Conservation (phyloP, 2,329 filamentous ascomycete species). For the Orbilia javanica region DNA sequence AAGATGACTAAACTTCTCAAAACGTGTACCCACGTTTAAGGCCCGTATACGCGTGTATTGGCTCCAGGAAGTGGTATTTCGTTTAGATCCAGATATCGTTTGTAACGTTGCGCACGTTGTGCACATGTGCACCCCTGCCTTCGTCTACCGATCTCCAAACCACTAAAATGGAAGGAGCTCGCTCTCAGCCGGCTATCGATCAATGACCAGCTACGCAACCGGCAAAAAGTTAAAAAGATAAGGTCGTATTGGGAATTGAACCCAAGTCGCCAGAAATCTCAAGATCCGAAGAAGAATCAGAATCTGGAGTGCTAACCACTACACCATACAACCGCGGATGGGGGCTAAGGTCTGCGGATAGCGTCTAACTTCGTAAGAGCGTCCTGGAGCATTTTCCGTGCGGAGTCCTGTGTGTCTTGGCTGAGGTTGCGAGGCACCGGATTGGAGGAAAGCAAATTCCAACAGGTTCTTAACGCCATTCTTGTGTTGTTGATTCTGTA, state of each 20-base stretch:
- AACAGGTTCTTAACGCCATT: background rate
- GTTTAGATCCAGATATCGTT: too few species aligned
- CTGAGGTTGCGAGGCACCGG: background rate
- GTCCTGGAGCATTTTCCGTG: background rate
- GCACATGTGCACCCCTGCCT: background rate
- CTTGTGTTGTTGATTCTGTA: background rate
- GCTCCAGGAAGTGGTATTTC: too few species aligned
- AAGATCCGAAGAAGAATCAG: constrained; percentile 32
- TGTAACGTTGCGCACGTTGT: background rate
- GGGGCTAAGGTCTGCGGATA: background rate
- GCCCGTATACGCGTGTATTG: too few species aligned
- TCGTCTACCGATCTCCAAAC: constrained; percentile 2
- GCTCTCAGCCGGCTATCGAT: background rate
- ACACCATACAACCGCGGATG: constrained; percentile 52
- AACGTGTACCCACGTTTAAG: too few species aligned
- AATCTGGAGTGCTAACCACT: constrained; percentile 58
- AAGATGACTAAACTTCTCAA: too few species aligned
- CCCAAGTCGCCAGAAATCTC: constrained; percentile 55
- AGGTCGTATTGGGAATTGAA: constrained; percentile 59
- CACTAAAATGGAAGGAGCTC: background rate
- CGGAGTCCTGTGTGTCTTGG: background rate
- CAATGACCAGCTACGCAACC: too few species aligned
- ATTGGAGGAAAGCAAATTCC: constrained; percentile 3
- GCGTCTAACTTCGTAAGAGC: constrained; percentile 12
- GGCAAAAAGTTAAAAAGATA: constrained; percentile 6